Percentiles rank a stretch among this genome's conserved stretches.
phyloP scores from a whole-genome alignment of 1,284 basidiomycete species.

The Ceratobasidium sp. region DNA sequence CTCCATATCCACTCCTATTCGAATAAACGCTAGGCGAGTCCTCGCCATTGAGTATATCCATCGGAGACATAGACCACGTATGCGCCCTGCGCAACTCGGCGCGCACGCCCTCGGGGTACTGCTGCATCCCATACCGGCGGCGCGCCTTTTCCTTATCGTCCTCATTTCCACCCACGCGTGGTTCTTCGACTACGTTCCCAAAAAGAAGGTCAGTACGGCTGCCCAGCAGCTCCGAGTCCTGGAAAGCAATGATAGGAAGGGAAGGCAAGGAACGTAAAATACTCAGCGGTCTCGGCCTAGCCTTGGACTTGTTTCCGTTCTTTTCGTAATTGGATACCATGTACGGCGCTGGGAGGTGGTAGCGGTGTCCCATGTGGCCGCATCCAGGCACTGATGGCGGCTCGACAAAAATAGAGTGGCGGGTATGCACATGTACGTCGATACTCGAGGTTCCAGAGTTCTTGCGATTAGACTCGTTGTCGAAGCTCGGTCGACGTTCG shows the following conservation, averaged over 20 bases:
- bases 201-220: slow-evolving; percentile 5
- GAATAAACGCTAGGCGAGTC: slow-evolving; percentile 18
- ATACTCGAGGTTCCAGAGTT: not conserved
- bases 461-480: not conserved
- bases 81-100: slow-evolving; percentile 14
- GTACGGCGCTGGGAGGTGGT: slow-evolving; percentile 5
- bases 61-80: not conserved
- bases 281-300: slow-evolving; percentile 33
- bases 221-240: slow-evolving; percentile 20
- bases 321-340: not conserved
- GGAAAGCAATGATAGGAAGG: slow-evolving; percentile 21
- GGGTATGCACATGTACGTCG: slow-evolving; percentile 29
- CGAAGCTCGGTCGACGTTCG: not conserved
- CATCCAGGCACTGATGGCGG: not conserved
- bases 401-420: slow-evolving; percentile 21
- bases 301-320: slow-evolving; percentile 2
- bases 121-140: slow-evolving; percentile 27
- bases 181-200: slow-evolving; percentile 2
- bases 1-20: slow-evolving; percentile 2
- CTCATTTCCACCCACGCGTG: not conserved
- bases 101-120: slow-evolving; percentile 31
- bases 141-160: slow-evolving; percentile 8
- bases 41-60: not conserved
- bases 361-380: not conserved
- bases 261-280: slow-evolving; percentile 23